These are phyloP conservation scores for Serendipita sp. DNA, from an alignment of 768 basidiomycete species.

Conservation along the genomic window DNA sequence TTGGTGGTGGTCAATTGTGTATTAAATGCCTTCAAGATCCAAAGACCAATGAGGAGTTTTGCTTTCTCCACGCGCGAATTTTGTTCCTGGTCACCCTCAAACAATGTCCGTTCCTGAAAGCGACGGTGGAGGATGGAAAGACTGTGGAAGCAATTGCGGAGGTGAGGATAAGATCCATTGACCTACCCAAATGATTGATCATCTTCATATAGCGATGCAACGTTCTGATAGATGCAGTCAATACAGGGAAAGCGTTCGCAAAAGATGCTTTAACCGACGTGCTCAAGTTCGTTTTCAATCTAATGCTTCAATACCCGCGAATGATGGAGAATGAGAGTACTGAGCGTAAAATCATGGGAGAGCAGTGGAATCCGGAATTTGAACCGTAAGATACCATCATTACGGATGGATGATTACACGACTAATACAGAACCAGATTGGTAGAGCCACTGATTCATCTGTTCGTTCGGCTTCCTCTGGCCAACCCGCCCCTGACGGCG, in stretches of 20 bases:
- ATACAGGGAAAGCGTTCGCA: conserved; percentile 36
- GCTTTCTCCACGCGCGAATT: conserved; percentile 62
- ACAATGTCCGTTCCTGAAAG: conserved; percentile 34
- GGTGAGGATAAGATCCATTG: background rate
- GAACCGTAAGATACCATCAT: conserved; percentile 38
- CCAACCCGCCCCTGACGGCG: conserved; percentile 47
- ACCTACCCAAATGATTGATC: too few species aligned
- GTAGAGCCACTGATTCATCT: conserved; percentile 55
- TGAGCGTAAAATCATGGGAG: conserved; percentile 25
- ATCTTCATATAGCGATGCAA: background rate
- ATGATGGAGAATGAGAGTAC: conserved; percentile 14
- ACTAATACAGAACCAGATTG: conserved; percentile 28
- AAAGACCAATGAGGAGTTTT: conserved; percentile 54
- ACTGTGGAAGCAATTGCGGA: background rate
- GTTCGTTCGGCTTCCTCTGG: conserved; percentile 49
- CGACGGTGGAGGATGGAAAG: conserved; percentile 48
- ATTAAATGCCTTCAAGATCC: conserved; percentile 29
- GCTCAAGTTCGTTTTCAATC: conserved; percentile 72
- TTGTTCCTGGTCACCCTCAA: conserved; percentile 54
- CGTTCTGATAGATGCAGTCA: conserved; percentile 18
- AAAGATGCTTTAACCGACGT: conserved; percentile 68
- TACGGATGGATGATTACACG: background rate
- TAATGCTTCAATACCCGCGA: conserved; percentile 64
- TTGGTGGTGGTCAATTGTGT: conserved; percentile 46
- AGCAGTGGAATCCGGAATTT: conserved; percentile 58